Base-by-base conservation (phyloP, 352 stramenopile species). In the Thraustochytrium striatum region DNA sequence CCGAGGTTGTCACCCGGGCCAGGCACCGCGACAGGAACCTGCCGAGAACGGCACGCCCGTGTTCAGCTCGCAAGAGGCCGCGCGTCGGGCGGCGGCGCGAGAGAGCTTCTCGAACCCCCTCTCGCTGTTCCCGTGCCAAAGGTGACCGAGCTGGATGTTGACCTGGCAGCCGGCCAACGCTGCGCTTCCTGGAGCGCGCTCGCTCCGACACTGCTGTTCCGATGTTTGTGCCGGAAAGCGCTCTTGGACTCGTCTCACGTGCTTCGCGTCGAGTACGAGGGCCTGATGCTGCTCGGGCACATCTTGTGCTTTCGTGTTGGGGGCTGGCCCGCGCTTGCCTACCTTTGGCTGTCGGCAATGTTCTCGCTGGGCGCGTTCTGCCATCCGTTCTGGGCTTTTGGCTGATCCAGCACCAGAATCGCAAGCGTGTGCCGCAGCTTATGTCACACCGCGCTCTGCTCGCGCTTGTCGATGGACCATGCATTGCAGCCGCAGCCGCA, bases 371-470 rank as follows among this genome's bases (percentile, higher is more conserved):
- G 81, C 50, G 70, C 57, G 36, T 11, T 72, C 30, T 57, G 25
- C 25, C 81, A 84, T 65, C 81, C 81, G 9, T 82, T 69, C 72
- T 62, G 53, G 81, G 72, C 21, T 84, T 84, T 47, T 84, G 81
- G 81, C 39, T 84, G 9, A 61, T 84, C 9, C 81, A 84, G 73
- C 81, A 84, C 52, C 33, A 75, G 36, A 75, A 75, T 70, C 30
- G 19, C 25, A 55, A 32, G 65, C 80, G 28, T 75, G 50, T 35
- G 43, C 61, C 35, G 30, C 9, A 32, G 50, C 69, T 72, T 8
- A 2, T 44, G 30, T 3, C 38, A 9, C n/a, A 33, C 19, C 21
- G 58, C 32, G 47, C 21, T 7, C 50, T 50, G 13, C 8, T 50
- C n/a, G 32, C 28, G 16, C 32, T 57, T 53, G 33, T 33, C 13